These are phyloP conservation scores for Fusarium coicis DNA, from an alignment of 2,329 filamentous ascomycete species.

Conservation along the genomic window DNA sequence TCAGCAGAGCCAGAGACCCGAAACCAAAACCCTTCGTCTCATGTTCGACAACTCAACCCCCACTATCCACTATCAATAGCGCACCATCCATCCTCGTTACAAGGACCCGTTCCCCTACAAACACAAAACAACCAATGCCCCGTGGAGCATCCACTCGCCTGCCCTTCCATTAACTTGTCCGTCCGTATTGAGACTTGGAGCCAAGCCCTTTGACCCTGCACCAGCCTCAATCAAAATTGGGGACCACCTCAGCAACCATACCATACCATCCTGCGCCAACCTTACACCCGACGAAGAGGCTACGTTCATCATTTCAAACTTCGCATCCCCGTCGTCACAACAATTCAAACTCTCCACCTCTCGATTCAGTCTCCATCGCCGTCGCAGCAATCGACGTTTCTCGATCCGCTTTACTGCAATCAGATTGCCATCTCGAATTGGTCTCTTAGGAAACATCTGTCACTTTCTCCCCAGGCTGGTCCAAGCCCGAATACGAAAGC, in stretches of 20 bases:
- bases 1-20: not conserved
- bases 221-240: conserved; percentile 46
- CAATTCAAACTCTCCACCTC: conserved; percentile 17
- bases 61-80: conserved; percentile 8
- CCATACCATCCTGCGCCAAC: conserved; percentile 14
- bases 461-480: conserved; percentile 15
- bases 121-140: conserved; percentile 29
- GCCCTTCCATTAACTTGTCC: not conserved
- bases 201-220: conserved; percentile 36
- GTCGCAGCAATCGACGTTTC: conserved; percentile 34
- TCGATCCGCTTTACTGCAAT: conserved; percentile 14
- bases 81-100: conserved; percentile 18
- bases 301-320: conserved; percentile 48
- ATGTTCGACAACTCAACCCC: not conserved
- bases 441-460: conserved; percentile 2
- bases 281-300: conserved; percentile 44
- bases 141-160: conserved; percentile 22
- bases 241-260: conserved; percentile 28
- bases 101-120: conserved; percentile 34
- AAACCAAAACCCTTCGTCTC: conserved; percentile 13
- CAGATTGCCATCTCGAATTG: conserved; percentile 13
- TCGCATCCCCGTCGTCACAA: conserved; percentile 29
- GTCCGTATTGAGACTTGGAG: conserved; percentile 30
- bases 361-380: conserved; percentile 18
- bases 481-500: conserved; percentile 36